Base-by-base conservation (phyloP, 2,329 filamentous ascomycete species). In the Zelopaecilomyces penicillatus region DNA sequence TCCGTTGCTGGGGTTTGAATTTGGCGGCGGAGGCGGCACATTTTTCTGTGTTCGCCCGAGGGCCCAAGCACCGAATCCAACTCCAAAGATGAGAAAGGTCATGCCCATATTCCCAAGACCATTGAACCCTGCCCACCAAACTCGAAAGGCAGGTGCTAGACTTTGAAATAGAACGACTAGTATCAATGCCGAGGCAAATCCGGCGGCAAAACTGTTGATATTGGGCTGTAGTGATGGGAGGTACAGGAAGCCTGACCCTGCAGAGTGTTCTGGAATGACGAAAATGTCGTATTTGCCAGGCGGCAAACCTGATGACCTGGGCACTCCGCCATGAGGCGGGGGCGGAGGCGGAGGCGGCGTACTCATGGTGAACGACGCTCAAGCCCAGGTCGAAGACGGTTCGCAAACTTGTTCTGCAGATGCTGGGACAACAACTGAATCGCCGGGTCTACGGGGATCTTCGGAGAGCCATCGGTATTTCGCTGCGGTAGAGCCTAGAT, bases 211-310 rank as follows among this genome's bases (percentile, higher is more conserved):
- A 66, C 87, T 95, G 65, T 95, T 95, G 57, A 84, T 75, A 58
- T 93, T 87, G 19, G 87, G 85, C 59, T 84, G 78, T 50, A 97
- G 66, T 0, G 90, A 95, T 0, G 91, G 91, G n/a, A 97, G 78
- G 64, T 97, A 96, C 29, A 97, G 72, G 65, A 96, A 96, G 31
- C 91, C 91, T 0, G 82, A 80, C 43, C 91, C 91, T 5, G 90
- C 77, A 8, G 89, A 91, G 64, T 95, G 89, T 39, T 90, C 87
- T 6, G 91, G 91, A 58, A 97, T 90, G 62, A 96, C 85, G 69
- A 96, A 96, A 61, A 97, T 95, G 70, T 97, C 91, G 66, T 95
- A 97, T 62, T 93, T 94, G 44, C 91, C 90, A 1, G 85, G 76
- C 3, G 91, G 91, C 39, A 96, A 71, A 45, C 85, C 84, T 11